Percentiles rank a stretch among this genome's conserved stretches.
Conservation (phyloP, 2,329 filamentous ascomycete genomes). For the Lasiodiplodia hormozganensis region DNA sequence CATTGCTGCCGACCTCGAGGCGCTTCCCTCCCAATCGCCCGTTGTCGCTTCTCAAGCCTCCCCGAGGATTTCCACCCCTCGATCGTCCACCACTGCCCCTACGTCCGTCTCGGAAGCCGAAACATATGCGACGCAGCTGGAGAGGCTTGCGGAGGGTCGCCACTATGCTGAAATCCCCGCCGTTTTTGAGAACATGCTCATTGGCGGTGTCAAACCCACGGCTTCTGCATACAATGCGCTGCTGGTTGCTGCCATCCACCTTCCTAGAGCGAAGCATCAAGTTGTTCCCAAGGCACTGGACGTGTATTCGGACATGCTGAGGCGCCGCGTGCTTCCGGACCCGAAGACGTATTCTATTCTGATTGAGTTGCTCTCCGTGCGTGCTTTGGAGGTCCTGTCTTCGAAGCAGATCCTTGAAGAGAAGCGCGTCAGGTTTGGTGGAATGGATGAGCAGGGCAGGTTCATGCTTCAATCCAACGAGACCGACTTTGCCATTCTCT, state of each 20-base stretch:
- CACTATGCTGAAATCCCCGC: conserved; percentile 88
- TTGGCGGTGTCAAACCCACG: conserved; percentile 79
- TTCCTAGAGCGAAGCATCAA: conserved; percentile 80
- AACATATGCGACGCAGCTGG: conserved; percentile 79
- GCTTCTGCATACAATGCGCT: conserved; percentile 91
- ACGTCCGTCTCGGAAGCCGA: conserved; percentile 69
- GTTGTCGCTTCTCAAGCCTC: conserved; percentile 41
- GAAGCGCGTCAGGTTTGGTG: conserved; percentile 83
- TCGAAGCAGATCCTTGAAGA: conserved; percentile 78
- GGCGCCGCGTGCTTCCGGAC: conserved; percentile 80
- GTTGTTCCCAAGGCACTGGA: conserved; percentile 90
- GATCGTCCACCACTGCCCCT: conserved; percentile 55
- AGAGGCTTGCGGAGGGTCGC: conserved; percentile 72
- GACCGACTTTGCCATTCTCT: conserved; percentile 82
- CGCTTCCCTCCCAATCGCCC: conserved; percentile 41
- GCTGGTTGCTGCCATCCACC: conserved; percentile 80
- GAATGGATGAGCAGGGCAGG: conserved; percentile 80
- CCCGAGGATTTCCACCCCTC: conserved; percentile 36
- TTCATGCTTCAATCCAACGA: conserved; percentile 91
- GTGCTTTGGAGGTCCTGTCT: conserved; percentile 78
- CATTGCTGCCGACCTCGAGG: conserved; percentile 40
- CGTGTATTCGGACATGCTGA: conserved; percentile 96
- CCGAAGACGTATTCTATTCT: conserved; percentile 87
- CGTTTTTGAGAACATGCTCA: conserved; percentile 89
- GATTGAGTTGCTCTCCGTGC: conserved; percentile 79